Conservation (phyloP, 805 yeast species). For the Candida verbasci region DNA sequence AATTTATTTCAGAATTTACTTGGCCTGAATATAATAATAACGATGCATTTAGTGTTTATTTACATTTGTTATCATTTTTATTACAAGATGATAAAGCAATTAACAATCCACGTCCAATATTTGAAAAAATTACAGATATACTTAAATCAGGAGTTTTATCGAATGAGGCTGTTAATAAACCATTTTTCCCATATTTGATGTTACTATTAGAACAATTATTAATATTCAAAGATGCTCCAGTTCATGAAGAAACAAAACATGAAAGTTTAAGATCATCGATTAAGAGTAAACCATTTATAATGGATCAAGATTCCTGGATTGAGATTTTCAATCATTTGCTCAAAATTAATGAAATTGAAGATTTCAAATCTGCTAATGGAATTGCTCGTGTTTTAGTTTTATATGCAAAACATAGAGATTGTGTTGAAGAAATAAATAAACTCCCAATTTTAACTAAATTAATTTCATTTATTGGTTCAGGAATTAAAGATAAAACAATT, state of each 20-base stretch:
- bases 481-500: constrained; percentile 1
- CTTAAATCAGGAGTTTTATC: constrained; percentile 29
- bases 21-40: background rate
- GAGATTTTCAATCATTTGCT: constrained; percentile 43
- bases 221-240: constrained; percentile 49
- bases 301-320: constrained; percentile 17
- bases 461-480: constrained; percentile 1
- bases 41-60: constrained; percentile 3
- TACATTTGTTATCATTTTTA: constrained; percentile 7
- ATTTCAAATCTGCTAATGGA: constrained; percentile 46
- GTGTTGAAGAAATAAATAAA: constrained; percentile 37
- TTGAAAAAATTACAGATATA: constrained; percentile 31
- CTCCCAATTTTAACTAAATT: constrained; percentile 41
- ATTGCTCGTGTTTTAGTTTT: constrained; percentile 53
- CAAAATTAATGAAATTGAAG: constrained; percentile 33
- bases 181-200: constrained; percentile 60
- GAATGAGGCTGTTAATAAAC: constrained; percentile 21
- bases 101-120: constrained; percentile 8
- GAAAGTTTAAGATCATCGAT: constrained; percentile 8
- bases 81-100: constrained; percentile 3
- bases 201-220: constrained; percentile 52
- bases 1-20: background rate
- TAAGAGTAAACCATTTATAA: constrained; percentile 11
- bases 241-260: constrained; percentile 27
- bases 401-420: constrained; percentile 43